Percentiles rank a stretch among this genome's conserved stretches.
These are phyloP conservation scores for Lepidium sativum DNA, from an alignment of 345 rosid species.

Conservation along the genomic window DNA sequence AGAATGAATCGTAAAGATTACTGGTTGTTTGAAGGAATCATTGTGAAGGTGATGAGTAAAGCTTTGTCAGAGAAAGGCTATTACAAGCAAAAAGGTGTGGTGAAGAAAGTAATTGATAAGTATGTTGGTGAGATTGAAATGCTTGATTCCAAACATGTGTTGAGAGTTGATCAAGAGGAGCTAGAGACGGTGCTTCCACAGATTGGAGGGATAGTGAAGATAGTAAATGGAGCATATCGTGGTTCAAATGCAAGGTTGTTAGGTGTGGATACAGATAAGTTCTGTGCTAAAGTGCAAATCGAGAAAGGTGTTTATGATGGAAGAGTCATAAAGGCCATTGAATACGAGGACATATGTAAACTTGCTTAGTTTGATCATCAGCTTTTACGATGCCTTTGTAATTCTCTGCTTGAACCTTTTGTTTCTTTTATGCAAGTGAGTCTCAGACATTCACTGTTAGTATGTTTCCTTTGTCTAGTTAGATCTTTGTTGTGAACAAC, in stretches of 20 bases:
- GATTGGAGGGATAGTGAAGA: conserved; percentile 64
- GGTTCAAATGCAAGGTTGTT: conserved; percentile 70
- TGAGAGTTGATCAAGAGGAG: conserved; percentile 94
- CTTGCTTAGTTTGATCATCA: conserved; percentile 38
- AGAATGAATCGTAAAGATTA: conserved; percentile 75
- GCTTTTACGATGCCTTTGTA: background rate
- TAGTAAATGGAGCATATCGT: conserved; percentile 88
- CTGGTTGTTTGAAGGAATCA: conserved; percentile 75
- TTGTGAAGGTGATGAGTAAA: conserved; percentile 91
- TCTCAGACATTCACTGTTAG: background rate
- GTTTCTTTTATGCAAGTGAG: background rate
- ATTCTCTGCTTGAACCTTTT: background rate
- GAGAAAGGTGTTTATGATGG: conserved; percentile 97
- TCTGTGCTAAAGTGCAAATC: conserved; percentile 75
- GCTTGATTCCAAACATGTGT: conserved; percentile 64
- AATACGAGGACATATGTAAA: conserved; percentile 88
- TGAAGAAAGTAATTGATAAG: conserved; percentile 72
- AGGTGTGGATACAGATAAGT: conserved; percentile 73
- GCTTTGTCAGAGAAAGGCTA: conserved; percentile 72
- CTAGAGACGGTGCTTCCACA: conserved; percentile 94
- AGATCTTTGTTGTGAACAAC: background rate
- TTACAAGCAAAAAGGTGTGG: conserved; percentile 81
- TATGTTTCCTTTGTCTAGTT: background rate
- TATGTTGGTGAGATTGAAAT: conserved; percentile 87
- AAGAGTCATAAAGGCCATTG: conserved; percentile 66